A percentile compares a stretch with the other conserved stretches of the same genome.
These are phyloP conservation scores for Corrigiola litoralis DNA, from an alignment of 179 eudicot genomes.

Conservation along the genomic window DNA sequence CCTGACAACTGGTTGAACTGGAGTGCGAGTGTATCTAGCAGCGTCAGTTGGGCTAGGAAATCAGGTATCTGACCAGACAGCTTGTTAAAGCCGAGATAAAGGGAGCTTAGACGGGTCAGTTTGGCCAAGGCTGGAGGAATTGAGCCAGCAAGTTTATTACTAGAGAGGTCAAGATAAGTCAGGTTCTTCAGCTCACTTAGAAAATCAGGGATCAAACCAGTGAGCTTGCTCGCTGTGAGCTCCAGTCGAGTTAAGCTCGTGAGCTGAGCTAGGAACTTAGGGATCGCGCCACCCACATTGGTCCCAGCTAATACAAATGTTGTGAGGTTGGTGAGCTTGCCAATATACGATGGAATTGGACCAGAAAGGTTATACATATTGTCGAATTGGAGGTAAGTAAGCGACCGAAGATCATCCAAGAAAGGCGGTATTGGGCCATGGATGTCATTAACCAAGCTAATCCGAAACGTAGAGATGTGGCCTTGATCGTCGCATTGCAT, in stretches of 20 bases:
- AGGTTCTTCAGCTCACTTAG: neutral
- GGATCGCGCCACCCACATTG: slow-evolving; percentile 14
- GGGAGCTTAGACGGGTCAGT: neutral
- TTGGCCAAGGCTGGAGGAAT: slow-evolving; percentile 4
- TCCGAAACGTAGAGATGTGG: neutral
- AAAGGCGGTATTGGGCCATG: slow-evolving; percentile 18
- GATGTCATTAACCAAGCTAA: neutral
- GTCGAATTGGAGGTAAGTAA: neutral
- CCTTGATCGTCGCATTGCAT: slow-evolving; percentile 9
- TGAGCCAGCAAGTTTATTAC: slow-evolving; percentile 1
- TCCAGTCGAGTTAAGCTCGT: slow-evolving; percentile 6
- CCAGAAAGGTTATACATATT: slow-evolving; percentile 9
- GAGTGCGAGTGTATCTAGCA: neutral
- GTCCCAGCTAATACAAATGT: neutral
- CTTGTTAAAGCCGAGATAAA: slow-evolving; percentile 8
- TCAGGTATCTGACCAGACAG: slow-evolving; percentile 5
- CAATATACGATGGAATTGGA: slow-evolving; percentile 10
- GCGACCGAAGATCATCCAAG: slow-evolving; percentile 3
- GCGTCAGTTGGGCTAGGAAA: neutral
- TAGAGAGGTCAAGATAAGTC: neutral
- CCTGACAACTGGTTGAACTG: slow-evolving; percentile 6
- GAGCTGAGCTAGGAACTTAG: slow-evolving; percentile 14
- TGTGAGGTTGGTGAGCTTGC: slow-evolving; percentile 1
- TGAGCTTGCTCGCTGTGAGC: slow-evolving; percentile 5
- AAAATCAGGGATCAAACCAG: slow-evolving; percentile 11